phyloP scores from a whole-genome alignment of 371 early-diverging fungal species.

The Apophysomyces variabilis region DNA sequence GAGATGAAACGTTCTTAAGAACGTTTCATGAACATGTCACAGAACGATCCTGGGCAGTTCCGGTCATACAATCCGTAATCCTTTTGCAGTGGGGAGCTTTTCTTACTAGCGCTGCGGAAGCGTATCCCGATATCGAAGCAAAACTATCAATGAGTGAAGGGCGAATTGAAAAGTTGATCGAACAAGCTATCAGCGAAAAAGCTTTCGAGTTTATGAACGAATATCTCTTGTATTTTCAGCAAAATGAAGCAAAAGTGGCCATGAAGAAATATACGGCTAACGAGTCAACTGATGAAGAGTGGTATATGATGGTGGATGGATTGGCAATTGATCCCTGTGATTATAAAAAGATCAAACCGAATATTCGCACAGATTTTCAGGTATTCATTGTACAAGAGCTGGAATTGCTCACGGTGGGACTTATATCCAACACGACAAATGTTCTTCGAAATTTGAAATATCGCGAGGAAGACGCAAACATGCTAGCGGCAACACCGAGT shows the following conservation, averaged over 20 bases:
- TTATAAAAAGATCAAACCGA: conserved; percentile 25
- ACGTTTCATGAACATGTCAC: conserved; percentile 34
- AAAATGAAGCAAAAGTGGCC: conserved; percentile 12
- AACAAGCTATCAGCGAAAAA: conserved; percentile 53
- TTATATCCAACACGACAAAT: conserved; percentile 62
- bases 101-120: conserved; percentile 49
- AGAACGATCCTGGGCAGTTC: conserved; percentile 36
- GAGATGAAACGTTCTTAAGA: conserved; percentile 21
- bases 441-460: conserved; percentile 64
- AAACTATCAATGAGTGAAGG: conserved; percentile 58
- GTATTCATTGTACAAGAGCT: conserved; percentile 49
- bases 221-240: conserved; percentile 35
- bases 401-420: conserved; percentile 41
- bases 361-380: conserved; percentile 36
- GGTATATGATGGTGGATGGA: conserved; percentile 31
- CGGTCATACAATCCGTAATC: conserved; percentile 56
- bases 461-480: conserved; percentile 62
- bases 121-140: conserved; percentile 46
- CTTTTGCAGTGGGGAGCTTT: conserved; percentile 66
- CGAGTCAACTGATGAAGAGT: conserved; percentile 8
- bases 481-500: conserved; percentile 26
- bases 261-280: conserved; percentile 1
- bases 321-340: conserved; percentile 30
- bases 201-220: conserved; percentile 61
- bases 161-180: conserved; percentile 56